These are phyloP conservation scores for Trametes polyzona DNA, from an alignment of 1,284 basidiomycete genomes.

Conservation along the genomic window DNA sequence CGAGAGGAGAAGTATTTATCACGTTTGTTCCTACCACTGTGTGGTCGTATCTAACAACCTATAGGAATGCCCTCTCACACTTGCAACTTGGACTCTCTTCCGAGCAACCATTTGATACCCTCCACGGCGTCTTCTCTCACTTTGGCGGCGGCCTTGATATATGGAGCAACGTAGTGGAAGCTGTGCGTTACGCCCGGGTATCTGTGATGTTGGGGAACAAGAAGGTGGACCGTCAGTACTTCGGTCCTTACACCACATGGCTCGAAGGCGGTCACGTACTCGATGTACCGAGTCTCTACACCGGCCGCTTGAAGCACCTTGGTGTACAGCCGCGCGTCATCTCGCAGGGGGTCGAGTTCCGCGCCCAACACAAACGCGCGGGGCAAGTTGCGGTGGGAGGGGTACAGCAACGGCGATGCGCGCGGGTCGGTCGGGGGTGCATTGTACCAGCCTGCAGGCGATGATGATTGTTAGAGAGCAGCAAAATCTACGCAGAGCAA, in stretches of 20 bases:
- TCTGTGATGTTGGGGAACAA: too few relatives aligned
- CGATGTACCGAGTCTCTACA: constrained; percentile 23
- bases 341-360: constrained; percentile 27
- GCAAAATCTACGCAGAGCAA: neutral
- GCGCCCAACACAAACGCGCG: constrained; percentile 28
- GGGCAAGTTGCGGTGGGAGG: constrained; percentile 22
- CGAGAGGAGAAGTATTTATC: too few relatives aligned
- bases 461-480: too few relatives aligned
- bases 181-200: constrained; percentile 15
- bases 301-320: constrained; percentile 26
- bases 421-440: constrained; percentile 18
- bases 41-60: neutral
- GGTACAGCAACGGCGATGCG: constrained; percentile 22
- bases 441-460: neutral
- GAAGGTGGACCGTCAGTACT: neutral
- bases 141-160: neutral
- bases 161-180: constrained; percentile 11
- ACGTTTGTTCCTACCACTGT: too few relatives aligned
- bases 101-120: constrained; percentile 14
- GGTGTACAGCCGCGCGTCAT: constrained; percentile 31
- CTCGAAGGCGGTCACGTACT: constrained; percentile 17
- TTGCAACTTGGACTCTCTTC: neutral
- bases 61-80: neutral
- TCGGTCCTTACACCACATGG: neutral
- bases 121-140: neutral